Conservation (phyloP, 495 filamentous ascomycete species). For the Astrothelium subdiscretum region DNA sequence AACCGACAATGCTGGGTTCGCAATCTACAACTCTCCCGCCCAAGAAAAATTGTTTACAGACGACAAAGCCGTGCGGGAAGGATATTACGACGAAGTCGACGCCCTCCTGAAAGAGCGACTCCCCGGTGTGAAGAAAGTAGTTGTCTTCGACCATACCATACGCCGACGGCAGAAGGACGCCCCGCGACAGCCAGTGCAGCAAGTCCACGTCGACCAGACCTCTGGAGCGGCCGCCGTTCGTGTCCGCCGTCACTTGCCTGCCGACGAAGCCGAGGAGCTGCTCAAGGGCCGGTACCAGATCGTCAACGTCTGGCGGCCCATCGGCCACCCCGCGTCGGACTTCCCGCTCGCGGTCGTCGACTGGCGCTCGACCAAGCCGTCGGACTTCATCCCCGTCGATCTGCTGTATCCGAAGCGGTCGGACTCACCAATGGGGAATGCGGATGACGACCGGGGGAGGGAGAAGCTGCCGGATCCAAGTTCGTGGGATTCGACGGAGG, state of each 20-base stretch:
- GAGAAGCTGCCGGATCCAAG: conserved; percentile 21
- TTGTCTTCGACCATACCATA: conserved; percentile 32
- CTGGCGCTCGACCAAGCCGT: conserved; percentile 25
- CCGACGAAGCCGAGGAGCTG: conserved; percentile 48
- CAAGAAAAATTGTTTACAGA: conserved; percentile 23
- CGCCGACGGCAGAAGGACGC: conserved; percentile 21
- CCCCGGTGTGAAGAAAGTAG: conserved; percentile 23
- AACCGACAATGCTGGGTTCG: conserved; percentile 27
- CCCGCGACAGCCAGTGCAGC: conserved; percentile 29
- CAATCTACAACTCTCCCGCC: conserved; percentile 21
- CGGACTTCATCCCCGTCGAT: conserved; percentile 25
- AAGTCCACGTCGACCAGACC: conserved; percentile 31
- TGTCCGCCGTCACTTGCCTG: conserved; percentile 25
- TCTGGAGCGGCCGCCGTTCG: conserved; percentile 24
- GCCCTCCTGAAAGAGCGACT: conserved; percentile 17
- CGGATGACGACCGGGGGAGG: conserved; percentile 26
- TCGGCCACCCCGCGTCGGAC: conserved; percentile 36
- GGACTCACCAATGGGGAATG: conserved; percentile 13
- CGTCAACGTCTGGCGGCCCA: conserved; percentile 73
- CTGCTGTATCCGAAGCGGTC: conserved; percentile 26
- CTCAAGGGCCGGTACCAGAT: conserved; percentile 57
- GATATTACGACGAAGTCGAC: conserved; percentile 28
- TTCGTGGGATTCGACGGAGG: conserved; percentile 12
- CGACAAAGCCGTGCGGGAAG: conserved; percentile 19
- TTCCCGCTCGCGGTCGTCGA: conserved; percentile 29